Evolutionary conservation across 2,329 filamentous ascomycete genomes (phyloP).

Genomic region (Ceratocystis cacaofunesta): DNA sequence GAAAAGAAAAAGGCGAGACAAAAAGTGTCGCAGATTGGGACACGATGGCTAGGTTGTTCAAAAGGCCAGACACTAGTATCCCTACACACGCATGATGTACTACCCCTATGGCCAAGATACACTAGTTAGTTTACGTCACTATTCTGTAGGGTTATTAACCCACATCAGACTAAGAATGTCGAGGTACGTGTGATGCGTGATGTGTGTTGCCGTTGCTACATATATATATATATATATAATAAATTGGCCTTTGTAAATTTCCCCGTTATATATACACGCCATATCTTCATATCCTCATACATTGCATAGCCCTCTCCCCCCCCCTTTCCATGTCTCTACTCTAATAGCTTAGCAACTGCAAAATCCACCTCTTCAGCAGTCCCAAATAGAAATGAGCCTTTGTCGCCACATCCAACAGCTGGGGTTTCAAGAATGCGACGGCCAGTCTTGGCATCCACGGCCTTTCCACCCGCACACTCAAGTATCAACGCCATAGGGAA

Average conservation of each 20-base stretch:
- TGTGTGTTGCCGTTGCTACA: neutral
- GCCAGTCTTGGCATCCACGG: conserved; percentile 35
- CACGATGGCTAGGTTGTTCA: neutral
- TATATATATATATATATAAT: no score
- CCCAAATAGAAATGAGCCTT: conserved; percentile 36
- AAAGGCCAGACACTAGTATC: no score
- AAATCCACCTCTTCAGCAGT: conserved; percentile 33
- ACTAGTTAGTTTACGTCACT: neutral
- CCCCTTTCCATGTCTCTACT: neutral
- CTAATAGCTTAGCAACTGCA: conserved; percentile 18
- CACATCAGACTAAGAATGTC: neutral
- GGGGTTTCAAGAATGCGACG: conserved; percentile 27
- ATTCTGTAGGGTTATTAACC: neutral
- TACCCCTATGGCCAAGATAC: no score
- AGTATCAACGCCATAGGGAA: conserved; percentile 44
- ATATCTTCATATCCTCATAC: no score
- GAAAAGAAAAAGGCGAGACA: neutral
- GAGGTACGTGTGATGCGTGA: no score
- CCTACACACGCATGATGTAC: no score
- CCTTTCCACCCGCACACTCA: conserved; percentile 43
- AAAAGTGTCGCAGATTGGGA: neutral
- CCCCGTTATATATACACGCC: no score
- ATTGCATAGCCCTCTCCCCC: no score
- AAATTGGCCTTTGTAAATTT: no score
- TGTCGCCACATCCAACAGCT: conserved; percentile 33